Evolutionary conservation across 345 rosid genomes (phyloP).

Genomic region (Hevea brasiliensis): DNA sequence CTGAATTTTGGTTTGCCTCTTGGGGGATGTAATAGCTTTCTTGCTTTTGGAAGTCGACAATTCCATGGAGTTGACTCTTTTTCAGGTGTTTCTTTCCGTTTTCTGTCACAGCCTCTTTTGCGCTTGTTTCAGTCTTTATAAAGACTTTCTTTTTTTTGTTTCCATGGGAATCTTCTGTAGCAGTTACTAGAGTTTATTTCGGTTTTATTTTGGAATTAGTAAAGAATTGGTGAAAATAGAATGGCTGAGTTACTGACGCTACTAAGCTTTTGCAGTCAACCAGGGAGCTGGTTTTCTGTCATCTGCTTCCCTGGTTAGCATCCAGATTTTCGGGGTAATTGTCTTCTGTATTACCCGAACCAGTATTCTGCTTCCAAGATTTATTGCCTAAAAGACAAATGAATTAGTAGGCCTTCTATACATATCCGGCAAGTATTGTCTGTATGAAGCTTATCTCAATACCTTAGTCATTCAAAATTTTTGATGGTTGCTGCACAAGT

Average conservation of each 20-base stretch:
- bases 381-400: constrained; percentile 42
- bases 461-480: neutral
- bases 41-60: constrained; percentile 6
- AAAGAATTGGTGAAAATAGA: constrained; percentile 27
- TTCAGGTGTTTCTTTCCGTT: constrained; percentile 3
- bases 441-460: neutral
- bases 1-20: constrained; percentile 33
- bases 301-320: constrained; percentile 24
- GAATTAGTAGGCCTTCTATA: constrained; percentile 15
- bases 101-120: constrained; percentile 17
- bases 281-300: constrained; percentile 32
- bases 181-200: constrained; percentile 30
- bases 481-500: constrained; percentile 2
- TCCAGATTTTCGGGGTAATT: constrained; percentile 45
- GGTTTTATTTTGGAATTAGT: constrained; percentile 28
- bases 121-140: constrained; percentile 12
- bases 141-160: neutral
- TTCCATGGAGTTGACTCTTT: constrained; percentile 31
- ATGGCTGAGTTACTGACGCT: constrained; percentile 16
- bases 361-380: constrained; percentile 34
- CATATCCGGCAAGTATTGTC: constrained; percentile 5
- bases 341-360: constrained; percentile 26
- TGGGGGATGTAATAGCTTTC: constrained; percentile 19
- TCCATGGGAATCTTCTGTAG: constrained; percentile 22
- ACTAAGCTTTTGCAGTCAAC: constrained; percentile 34